Percentiles rank a stretch among this genome's conserved stretches.
phyloP scores from a whole-genome alignment of 345 rosid species.

The Gossypioides kirkii region DNA sequence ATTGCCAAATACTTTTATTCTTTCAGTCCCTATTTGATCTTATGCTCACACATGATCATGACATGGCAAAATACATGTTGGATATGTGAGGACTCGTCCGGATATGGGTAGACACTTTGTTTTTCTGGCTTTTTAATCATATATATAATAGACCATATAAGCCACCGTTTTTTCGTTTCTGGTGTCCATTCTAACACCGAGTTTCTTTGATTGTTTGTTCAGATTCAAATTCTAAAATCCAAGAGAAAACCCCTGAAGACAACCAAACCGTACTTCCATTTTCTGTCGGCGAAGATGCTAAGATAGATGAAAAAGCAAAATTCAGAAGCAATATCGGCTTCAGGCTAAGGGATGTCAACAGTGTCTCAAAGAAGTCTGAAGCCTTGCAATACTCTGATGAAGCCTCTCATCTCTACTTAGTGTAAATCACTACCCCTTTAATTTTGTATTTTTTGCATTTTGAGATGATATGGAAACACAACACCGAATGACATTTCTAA shows the following conservation, averaged over 20 bases:
- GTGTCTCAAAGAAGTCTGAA: conserved; percentile 20
- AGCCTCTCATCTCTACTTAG: conserved; percentile 56
- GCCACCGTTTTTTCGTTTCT: background rate
- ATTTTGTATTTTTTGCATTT: background rate
- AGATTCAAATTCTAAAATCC: conserved; percentile 26
- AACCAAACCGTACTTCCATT: conserved; percentile 20
- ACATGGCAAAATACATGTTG: background rate
- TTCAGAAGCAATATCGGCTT: conserved; percentile 15
- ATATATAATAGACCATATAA: background rate
- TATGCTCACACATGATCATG: background rate
- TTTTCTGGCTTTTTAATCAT: background rate
- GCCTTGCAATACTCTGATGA: conserved; percentile 37
- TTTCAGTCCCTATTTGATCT: background rate
- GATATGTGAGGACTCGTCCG: background rate
- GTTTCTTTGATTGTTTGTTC: conserved; percentile 9
- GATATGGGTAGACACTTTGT: background rate
- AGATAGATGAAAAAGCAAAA: conserved; percentile 23
- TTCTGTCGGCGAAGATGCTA: conserved; percentile 19
- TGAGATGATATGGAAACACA: background rate
- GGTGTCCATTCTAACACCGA: background rate
- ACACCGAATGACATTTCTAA: background rate
- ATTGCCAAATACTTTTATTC: background rate
- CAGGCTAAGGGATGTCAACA: conserved; percentile 18
- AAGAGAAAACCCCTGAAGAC: conserved; percentile 18
- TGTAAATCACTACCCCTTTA: conserved; percentile 32